Conservation (phyloP, 352 stramenopile species). For the Phytopythium helicoides region DNA sequence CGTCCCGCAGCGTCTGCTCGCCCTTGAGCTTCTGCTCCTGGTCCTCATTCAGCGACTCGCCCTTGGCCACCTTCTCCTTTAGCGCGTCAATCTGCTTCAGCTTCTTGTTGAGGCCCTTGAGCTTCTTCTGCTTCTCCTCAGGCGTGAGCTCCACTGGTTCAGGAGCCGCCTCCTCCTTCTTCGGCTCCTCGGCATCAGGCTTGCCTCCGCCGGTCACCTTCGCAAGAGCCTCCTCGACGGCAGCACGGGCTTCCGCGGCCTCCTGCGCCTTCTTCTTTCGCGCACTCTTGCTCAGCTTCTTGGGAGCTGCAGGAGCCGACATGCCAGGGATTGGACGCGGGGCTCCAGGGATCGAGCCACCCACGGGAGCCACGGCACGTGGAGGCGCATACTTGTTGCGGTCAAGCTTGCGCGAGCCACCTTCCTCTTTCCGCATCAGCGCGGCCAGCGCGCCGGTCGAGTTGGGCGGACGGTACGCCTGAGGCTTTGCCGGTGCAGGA, state of each 20-base stretch:
- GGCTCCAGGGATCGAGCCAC: constrained; percentile 35
- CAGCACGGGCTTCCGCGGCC: constrained; percentile 58
- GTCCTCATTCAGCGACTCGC: constrained; percentile 79
- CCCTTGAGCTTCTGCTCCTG: constrained; percentile 74
- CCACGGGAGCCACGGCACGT: constrained; percentile 14
- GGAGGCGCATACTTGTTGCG: constrained; percentile 81
- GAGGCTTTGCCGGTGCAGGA: constrained; percentile 52
- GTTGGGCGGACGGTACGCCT: constrained; percentile 86
- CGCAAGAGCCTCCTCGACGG: constrained; percentile 56
- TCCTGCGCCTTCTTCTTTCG: constrained; percentile 87
- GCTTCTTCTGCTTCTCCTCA: constrained; percentile 85
- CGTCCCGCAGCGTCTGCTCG: constrained; percentile 62
- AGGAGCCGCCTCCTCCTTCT: constrained; percentile 8
- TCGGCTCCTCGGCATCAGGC: constrained; percentile 13
- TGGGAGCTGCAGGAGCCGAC: constrained; percentile 37
- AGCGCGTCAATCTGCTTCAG: constrained; percentile 86
- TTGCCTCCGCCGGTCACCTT: constrained; percentile 27
- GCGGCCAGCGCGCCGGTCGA: constrained; percentile 91
- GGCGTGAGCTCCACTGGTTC: constrained; percentile 39
- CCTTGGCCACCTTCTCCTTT: constrained; percentile 70
- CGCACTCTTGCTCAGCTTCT: constrained; percentile 79
- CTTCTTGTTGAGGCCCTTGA: constrained; percentile 83
- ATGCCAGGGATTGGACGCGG: constrained; percentile 66
- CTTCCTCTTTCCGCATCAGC: constrained; percentile 90
- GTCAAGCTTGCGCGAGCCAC: constrained; percentile 77